Percentiles rank a stretch among this genome's conserved stretches.
Evolutionary conservation across 768 basidiomycete species (phyloP).

Genomic region (Lyophyllum shimeji): DNA sequence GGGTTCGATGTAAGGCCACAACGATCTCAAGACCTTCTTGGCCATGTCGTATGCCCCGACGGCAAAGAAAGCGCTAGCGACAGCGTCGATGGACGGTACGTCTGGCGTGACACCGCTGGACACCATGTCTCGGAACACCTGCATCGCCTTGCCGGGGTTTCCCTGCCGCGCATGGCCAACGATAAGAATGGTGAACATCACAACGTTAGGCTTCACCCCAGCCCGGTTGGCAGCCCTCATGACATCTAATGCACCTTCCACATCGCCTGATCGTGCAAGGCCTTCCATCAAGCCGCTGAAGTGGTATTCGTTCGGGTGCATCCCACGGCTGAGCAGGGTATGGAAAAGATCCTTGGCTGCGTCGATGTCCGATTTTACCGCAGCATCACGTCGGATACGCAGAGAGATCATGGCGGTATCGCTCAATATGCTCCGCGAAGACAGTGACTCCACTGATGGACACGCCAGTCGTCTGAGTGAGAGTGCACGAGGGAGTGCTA

Average conservation of each 20-base stretch:
- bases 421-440: slow-evolving; percentile 45
- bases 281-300: slow-evolving; percentile 76
- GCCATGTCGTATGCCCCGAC: slow-evolving; percentile 52
- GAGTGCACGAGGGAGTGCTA: slow-evolving; percentile 32
- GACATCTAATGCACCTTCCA: slow-evolving; percentile 51
- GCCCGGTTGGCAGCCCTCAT: slow-evolving; percentile 51
- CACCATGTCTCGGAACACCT: slow-evolving; percentile 64
- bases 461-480: slow-evolving; percentile 31
- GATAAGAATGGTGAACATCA: slow-evolving; percentile 80
- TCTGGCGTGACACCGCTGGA: slow-evolving; percentile 65
- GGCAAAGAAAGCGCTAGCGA: slow-evolving; percentile 65
- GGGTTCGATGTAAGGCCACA: slow-evolving; percentile 67
- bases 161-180: slow-evolving; percentile 65
- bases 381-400: slow-evolving; percentile 63
- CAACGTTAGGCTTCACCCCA: slow-evolving; percentile 56
- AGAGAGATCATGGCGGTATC: slow-evolving; percentile 60
- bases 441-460: slow-evolving; percentile 47
- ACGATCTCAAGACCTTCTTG: slow-evolving; percentile 48
- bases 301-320: slow-evolving; percentile 73
- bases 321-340: slow-evolving; percentile 61
- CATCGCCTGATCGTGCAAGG: slow-evolving; percentile 59
- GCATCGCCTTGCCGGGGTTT: slow-evolving; percentile 50
- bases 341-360: slow-evolving; percentile 56
- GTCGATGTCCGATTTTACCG: slow-evolving; percentile 48
- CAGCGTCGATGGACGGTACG: slow-evolving; percentile 66